Evolutionary conservation across 768 basidiomycete species (phyloP).

Genomic region (Mycena vitilis): DNA sequence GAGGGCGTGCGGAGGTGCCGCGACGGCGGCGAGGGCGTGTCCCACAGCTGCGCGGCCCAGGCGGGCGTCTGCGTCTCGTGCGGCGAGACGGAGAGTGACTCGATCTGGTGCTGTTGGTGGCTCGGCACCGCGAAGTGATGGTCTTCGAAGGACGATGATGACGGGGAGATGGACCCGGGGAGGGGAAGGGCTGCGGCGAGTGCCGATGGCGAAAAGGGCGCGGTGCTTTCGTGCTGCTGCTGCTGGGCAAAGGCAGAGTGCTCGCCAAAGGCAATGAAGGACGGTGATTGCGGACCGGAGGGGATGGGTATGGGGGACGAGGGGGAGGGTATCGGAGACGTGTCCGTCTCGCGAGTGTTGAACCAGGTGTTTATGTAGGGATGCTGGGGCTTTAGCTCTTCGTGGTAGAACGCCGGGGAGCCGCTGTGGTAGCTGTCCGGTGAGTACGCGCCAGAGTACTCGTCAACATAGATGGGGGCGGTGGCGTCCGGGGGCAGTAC

Average conservation of each 20-base stretch:
- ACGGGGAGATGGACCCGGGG: constrained; percentile 69
- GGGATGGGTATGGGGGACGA: constrained; percentile 77
- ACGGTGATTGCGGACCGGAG: constrained; percentile 55
- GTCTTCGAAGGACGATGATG: constrained; percentile 63
- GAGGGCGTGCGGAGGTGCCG: constrained; percentile 54
- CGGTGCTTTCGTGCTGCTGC: background rate
- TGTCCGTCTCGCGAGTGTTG: constrained; percentile 18
- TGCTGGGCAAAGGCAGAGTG: constrained; percentile 58
- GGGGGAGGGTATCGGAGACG: constrained; percentile 24
- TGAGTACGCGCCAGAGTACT: constrained; percentile 27
- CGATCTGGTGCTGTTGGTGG: constrained; percentile 55
- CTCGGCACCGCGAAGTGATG: constrained; percentile 48
- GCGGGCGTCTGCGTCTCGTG: constrained; percentile 70
- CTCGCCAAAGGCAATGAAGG: constrained; percentile 63
- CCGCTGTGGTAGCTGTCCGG: constrained; percentile 47
- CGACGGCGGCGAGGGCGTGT: constrained; percentile 52
- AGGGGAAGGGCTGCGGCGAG: constrained; percentile 72
- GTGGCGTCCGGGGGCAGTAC: background rate
- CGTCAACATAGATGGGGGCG: constrained; percentile 14
- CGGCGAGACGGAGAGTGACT: constrained; percentile 64
- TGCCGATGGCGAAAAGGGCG: constrained; percentile 68
- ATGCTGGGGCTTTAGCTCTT: constrained; percentile 24
- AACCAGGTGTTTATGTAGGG: constrained; percentile 31
- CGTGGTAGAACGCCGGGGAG: constrained; percentile 28
- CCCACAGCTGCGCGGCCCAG: constrained; percentile 79